phyloP scores from a whole-genome alignment of 2,329 filamentous ascomycete species.

The Sporothrix dimorphospora region DNA sequence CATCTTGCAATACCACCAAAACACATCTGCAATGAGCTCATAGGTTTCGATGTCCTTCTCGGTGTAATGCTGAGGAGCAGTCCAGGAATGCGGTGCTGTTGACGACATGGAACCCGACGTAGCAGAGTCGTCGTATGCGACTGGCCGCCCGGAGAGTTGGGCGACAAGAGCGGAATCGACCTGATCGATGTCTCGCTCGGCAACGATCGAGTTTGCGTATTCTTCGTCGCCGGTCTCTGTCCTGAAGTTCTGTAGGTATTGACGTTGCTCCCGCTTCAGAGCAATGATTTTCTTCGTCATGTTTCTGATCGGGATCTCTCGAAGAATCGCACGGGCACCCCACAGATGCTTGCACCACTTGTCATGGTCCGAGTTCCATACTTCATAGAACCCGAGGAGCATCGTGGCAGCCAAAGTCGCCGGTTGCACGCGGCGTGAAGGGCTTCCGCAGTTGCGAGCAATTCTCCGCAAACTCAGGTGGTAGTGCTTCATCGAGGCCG shows the following conservation, averaged over 20 bases:
- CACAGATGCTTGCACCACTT: constrained; percentile 95
- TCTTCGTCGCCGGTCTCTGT: neutral
- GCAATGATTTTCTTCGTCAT: constrained; percentile 73
- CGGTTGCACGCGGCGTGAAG: constrained; percentile 69
- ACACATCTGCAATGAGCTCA: constrained; percentile 81
- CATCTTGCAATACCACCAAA: constrained; percentile 96
- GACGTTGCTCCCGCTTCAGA: constrained; percentile 55
- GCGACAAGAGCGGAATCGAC: constrained; percentile 49
- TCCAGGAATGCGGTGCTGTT: constrained; percentile 20
- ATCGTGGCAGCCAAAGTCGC: constrained; percentile 87
- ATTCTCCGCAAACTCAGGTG: constrained; percentile 80
- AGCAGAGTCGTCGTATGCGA: constrained; percentile 42
- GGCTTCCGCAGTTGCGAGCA: constrained; percentile 72
- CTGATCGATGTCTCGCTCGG: constrained; percentile 42
- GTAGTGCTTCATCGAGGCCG: constrained; percentile 88
- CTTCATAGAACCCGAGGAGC: constrained; percentile 87
- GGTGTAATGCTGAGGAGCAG: constrained; percentile 40
- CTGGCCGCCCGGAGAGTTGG: constrained; percentile 46
- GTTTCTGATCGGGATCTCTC: constrained; percentile 76
- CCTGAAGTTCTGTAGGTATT: constrained; percentile 40
- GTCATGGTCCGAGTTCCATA: constrained; percentile 89
- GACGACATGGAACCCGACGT: neutral
- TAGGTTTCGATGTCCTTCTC: constrained; percentile 75
- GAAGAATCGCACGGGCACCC: constrained; percentile 79
- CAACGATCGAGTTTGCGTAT: constrained; percentile 21